These are phyloP conservation scores for Phaeoacremonium minimum DNA, from an alignment of 2,329 filamentous ascomycete species.

Conservation along the genomic window DNA sequence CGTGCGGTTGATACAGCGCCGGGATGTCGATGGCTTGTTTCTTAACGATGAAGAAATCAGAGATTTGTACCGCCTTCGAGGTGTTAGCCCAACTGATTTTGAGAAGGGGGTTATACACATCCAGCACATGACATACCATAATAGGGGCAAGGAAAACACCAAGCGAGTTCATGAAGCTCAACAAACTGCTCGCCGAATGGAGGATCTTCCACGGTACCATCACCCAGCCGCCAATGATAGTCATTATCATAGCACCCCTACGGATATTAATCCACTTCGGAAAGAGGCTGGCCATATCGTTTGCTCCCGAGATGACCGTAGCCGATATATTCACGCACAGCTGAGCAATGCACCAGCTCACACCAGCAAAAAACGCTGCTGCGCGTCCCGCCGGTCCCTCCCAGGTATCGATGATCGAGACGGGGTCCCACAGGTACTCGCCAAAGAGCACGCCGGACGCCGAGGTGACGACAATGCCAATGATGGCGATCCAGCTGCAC, in stretches of 20 bases:
- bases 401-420: slow-evolving; percentile 39
- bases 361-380: slow-evolving; percentile 31
- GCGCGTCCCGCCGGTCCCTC: slow-evolving; percentile 34
- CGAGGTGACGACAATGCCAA: slow-evolving; percentile 51
- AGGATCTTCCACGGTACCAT: slow-evolving; percentile 65
- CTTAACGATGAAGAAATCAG: slow-evolving; percentile 9
- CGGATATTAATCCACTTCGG: slow-evolving; percentile 43
- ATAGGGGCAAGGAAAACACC: slow-evolving; percentile 61
- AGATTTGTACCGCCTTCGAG: slow-evolving; percentile 29
- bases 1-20: slow-evolving; percentile 26
- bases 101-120: slow-evolving; percentile 47
- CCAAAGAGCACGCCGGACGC: slow-evolving; percentile 40
- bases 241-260: slow-evolving; percentile 50
- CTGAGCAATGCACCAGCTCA: slow-evolving; percentile 47
- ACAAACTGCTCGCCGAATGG: slow-evolving; percentile 49
- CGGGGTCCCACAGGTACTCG: slow-evolving; percentile 41
- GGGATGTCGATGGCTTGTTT: slow-evolving; percentile 10
- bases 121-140: slow-evolving; percentile 53
- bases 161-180: slow-evolving; percentile 61
- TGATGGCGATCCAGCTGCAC: slow-evolving; percentile 33
- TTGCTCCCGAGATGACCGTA: slow-evolving; percentile 49
- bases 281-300: slow-evolving; percentile 37
- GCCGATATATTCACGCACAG: slow-evolving; percentile 54
- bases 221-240: slow-evolving; percentile 47
- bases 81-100: slow-evolving; percentile 38